Conservation (phyloP, 805 yeast genomes). For the Schizosaccharomyces japonicus region DNA sequence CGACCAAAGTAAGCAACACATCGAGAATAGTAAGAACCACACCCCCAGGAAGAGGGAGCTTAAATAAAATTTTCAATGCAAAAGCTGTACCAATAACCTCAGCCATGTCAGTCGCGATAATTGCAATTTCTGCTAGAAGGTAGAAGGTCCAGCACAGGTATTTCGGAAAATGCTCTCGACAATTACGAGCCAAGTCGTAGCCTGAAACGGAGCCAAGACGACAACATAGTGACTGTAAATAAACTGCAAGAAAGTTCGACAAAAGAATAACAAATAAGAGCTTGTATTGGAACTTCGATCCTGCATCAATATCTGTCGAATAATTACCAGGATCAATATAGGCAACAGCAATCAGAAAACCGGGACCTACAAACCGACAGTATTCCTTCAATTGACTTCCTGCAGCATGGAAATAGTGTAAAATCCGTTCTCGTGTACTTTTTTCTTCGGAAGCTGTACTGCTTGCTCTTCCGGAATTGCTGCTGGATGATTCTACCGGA, state of each 20-base stretch:
- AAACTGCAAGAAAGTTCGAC: constrained; percentile 68
- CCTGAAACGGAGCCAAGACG: constrained; percentile 89
- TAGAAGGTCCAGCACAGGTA: constrained; percentile 30
- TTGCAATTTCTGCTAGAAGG: constrained; percentile 66
- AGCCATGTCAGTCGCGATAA: constrained; percentile 86
- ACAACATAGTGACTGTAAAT: constrained; percentile 63
- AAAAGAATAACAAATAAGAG: constrained; percentile 54
- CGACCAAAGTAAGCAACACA: constrained; percentile 63
- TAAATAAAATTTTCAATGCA: constrained; percentile 60
- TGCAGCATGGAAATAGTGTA: too few relatives aligned
- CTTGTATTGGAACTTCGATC: constrained; percentile 65
- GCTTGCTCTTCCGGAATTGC: too few relatives aligned
- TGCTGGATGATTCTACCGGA: too few relatives aligned
- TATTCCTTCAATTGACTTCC: too few relatives aligned
- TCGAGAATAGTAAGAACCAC: constrained; percentile 68
- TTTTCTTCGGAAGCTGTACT: too few relatives aligned
- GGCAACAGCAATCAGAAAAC: constrained; percentile 80
- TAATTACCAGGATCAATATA: constrained; percentile 97
- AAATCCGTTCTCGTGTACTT: too few relatives aligned
- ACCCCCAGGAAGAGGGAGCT: constrained; percentile 60
- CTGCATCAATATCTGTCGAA: constrained; percentile 82
- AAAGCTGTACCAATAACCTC: constrained; percentile 97
- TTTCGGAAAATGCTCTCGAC: constrained; percentile 48
- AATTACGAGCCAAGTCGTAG: constrained; percentile 66
- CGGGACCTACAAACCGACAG: constrained; percentile 7